Percentiles rank a stretch among this genome's conserved stretches.
Conservation (phyloP, 371 early-diverging fungal genomes). For the Mucor sp. region DNA sequence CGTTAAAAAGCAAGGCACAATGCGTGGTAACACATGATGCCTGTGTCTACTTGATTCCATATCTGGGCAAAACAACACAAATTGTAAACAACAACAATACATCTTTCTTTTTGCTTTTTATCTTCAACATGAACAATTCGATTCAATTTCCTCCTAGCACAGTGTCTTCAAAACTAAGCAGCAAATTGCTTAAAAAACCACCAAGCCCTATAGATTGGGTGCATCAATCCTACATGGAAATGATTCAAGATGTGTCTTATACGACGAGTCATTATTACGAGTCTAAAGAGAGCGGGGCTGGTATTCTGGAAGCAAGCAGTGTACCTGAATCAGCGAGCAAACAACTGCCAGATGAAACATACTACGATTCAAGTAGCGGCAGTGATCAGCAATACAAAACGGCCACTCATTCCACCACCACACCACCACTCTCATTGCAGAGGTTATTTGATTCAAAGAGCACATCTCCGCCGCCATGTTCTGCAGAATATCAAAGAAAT, state of each 20-base stretch:
- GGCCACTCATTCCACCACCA: not conserved
- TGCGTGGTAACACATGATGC: too few species aligned
- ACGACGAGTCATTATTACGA: conserved; percentile 9
- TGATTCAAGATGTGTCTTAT: conserved; percentile 18
- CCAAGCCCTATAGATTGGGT: conserved; percentile 17
- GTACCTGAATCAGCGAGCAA: not conserved
- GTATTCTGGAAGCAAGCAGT: not conserved
- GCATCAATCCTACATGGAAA: conserved; percentile 18
- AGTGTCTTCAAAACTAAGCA: conserved; percentile 10
- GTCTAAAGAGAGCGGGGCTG: not conserved
- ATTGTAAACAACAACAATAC: not conserved
- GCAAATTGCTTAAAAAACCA: conserved; percentile 10
- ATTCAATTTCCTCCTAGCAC: conserved; percentile 13
- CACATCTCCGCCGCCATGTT: not conserved
- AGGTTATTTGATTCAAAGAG: not conserved
- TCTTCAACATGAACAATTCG: not conserved
- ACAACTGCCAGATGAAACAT: not conserved
- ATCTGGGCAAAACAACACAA: not conserved
- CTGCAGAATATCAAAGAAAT: not conserved
- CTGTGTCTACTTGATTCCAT: not conserved
- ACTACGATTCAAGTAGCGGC: not conserved
- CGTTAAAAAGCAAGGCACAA: too few species aligned
- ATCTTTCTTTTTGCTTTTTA: not conserved
- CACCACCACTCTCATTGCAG: not conserved
- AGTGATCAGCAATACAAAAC: not conserved